Evolutionary conservation across 805 yeast species (phyloP).

Genomic region (Pichia ethanolica): DNA sequence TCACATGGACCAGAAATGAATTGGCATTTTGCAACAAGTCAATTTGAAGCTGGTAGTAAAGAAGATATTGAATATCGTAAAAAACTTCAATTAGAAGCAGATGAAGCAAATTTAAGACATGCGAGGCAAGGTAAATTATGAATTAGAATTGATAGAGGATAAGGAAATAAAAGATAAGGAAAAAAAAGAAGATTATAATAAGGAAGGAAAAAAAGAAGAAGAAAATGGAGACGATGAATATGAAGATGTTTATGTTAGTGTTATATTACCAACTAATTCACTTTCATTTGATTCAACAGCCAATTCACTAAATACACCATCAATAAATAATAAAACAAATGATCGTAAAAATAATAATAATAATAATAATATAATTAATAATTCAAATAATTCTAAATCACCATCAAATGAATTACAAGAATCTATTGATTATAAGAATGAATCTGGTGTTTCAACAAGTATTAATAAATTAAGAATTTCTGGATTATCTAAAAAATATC

Average conservation of each 20-base stretch:
- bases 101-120: conserved; percentile 7
- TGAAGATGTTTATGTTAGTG: conserved; percentile 45
- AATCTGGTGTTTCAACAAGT: conserved; percentile 5
- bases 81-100: conserved; percentile 17
- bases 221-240: conserved; percentile 36
- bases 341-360: too few relatives aligned
- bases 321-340: too few relatives aligned
- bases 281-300: conserved; percentile 16
- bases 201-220: conserved; percentile 21
- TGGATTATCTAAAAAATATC: conserved; percentile 47
- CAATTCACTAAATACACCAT: conserved; percentile 14
- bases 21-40: conserved; percentile 67
- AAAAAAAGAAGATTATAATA: neutral
- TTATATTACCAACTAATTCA: conserved; percentile 40
- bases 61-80: conserved; percentile 65
- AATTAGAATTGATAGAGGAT: neutral
- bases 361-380: too few relatives aligned
- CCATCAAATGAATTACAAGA: conserved; percentile 8
- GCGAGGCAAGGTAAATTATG: conserved; percentile 22
- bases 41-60: conserved; percentile 81
- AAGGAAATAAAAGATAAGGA: neutral
- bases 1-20: conserved; percentile 84
- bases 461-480: conserved; percentile 37
- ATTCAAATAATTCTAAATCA: neutral
- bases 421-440: conserved; percentile 11